Conservation (phyloP, 495 filamentous ascomycete genomes). For the Hypomontagnella submonticulosa region DNA sequence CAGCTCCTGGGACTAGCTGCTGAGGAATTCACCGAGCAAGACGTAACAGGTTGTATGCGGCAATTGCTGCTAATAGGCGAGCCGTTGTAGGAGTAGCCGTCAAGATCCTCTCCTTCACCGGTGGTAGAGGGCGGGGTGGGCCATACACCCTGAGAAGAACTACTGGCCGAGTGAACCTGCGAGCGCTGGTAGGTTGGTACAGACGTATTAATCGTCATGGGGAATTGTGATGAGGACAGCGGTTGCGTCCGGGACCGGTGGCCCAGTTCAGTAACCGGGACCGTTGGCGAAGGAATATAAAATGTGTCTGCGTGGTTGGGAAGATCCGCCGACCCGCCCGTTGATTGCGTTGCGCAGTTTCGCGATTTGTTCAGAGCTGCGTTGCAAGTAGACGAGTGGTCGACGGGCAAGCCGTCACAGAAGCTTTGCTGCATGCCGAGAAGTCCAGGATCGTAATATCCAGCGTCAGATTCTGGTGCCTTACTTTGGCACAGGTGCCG, state of each 20-base stretch:
- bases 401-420: slow-evolving; percentile 32
- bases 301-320: slow-evolving; percentile 8
- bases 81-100: slow-evolving; percentile 33
- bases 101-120: slow-evolving; percentile 36
- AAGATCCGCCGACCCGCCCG: slow-evolving; percentile 15
- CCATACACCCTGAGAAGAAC: slow-evolving; percentile 30
- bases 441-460: not conserved
- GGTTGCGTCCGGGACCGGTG: slow-evolving; percentile 23
- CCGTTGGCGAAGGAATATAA: slow-evolving; percentile 28
- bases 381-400: slow-evolving; percentile 10
- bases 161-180: slow-evolving; percentile 15
- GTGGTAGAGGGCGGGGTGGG: slow-evolving; percentile 41
- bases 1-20: slow-evolving; percentile 28
- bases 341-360: slow-evolving; percentile 38
- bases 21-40: slow-evolving; percentile 13
- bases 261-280: slow-evolving; percentile 21
- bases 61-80: slow-evolving; percentile 25
- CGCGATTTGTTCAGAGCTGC: slow-evolving; percentile 2
- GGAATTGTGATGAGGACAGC: slow-evolving; percentile 3
- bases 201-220: slow-evolving; percentile 26
- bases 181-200: slow-evolving; percentile 19
- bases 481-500: not conserved
- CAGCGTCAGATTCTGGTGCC: slow-evolving; percentile 9
- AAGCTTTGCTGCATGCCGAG: slow-evolving; percentile 31
- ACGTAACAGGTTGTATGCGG: not conserved